Evolutionary conservation across 441 rosid genomes (phyloP), one percentile per base, ranked within the genome.

Genomic region (Syzygium syzygioides): DNA sequence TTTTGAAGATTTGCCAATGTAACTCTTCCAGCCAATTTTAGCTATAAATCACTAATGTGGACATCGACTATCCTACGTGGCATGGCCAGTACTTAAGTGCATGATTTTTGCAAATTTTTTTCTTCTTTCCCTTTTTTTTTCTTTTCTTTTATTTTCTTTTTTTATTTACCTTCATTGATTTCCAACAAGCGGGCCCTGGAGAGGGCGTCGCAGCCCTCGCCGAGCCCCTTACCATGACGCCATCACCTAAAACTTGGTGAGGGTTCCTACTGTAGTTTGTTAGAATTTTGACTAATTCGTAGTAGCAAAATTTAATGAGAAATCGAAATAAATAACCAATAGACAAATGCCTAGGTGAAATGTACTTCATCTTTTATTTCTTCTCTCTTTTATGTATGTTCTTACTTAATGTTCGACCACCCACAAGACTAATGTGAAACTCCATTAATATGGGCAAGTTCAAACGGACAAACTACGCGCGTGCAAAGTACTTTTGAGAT

Each of bases 51-150:
- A 3, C 11, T 34, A 2, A 34, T 6, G 0, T 68, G 0, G 5
- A 68, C 7, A 34, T 4, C 1, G 0, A 20, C 20, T 0, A 3
- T 18, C 25, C 14, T 68, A 12, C 12, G 5, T 32, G 26, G 14
- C 14, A 9, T 3, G 0, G 0, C 37, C 6, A 0, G 10, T 5
- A 32, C 0, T 18, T 0, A 66, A 1, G 0, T 19, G 4, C 1
- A 68, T 2, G 11, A 34, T 34, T 68, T 9, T 9, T 9, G 0
- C 14, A 68, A 9, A 9, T 34, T 34, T n/a, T 62, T 5, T 60
- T 60, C 26, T 60, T 5, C n/a, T 28, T 26, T 8, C 8, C 15
- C 30, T 1, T 3, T 59, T 0, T 3, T 18, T 32, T 32, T 9
- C 1, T 2, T 17, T 30, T 17, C 4, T 30, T 3, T 14, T n/a